phyloP scores from a whole-genome alignment of 2,329 filamentous ascomycete genomes.

The Exophiala xenobiotica region DNA sequence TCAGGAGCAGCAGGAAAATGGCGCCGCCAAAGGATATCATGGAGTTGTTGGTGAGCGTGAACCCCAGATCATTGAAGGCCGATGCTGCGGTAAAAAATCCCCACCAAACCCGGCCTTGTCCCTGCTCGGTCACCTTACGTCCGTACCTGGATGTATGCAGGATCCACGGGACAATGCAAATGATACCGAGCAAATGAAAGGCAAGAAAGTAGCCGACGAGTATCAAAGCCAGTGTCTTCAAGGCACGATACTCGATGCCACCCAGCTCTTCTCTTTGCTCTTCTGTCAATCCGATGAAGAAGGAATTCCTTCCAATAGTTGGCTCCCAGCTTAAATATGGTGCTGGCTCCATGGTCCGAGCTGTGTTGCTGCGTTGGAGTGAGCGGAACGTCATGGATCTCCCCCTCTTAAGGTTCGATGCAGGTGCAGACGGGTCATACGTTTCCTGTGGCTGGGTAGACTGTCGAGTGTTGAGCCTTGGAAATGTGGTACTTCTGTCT shows the following conservation, averaged over 20 bases:
- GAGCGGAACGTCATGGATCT: conserved; percentile 51
- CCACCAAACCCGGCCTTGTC: conserved; percentile 77
- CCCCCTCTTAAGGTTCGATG: conserved; percentile 36
- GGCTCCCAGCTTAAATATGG: conserved; percentile 95
- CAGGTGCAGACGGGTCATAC: conserved; percentile 18
- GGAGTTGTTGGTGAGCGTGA: conserved; percentile 86
- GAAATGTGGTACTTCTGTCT: conserved; percentile 23
- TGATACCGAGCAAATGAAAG: conserved; percentile 74
- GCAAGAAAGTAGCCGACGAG: conserved; percentile 77
- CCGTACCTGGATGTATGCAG: conserved; percentile 62
- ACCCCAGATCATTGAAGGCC: conserved; percentile 92
- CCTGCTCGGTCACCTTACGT: conserved; percentile 59
- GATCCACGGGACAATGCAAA: conserved; percentile 81
- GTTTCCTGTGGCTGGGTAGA: conserved; percentile 16
- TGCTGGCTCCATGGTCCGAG: conserved; percentile 57
- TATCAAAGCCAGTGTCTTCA: conserved; percentile 81
- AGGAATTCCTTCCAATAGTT: conserved; percentile 88
- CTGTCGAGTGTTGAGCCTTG: conserved; percentile 22
- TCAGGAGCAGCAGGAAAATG: conserved; percentile 39
- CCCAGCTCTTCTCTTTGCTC: conserved; percentile 93
- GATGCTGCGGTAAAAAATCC: conserved; percentile 84
- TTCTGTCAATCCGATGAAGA: conserved; percentile 82
- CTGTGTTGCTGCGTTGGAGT: conserved; percentile 49
- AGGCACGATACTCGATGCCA: conserved; percentile 89
- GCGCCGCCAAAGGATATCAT: conserved; percentile 62